These are phyloP conservation scores for Phaeosphaeriaceae sp. DNA, from an alignment of 2,329 filamentous ascomycete genomes.

Conservation along the genomic window DNA sequence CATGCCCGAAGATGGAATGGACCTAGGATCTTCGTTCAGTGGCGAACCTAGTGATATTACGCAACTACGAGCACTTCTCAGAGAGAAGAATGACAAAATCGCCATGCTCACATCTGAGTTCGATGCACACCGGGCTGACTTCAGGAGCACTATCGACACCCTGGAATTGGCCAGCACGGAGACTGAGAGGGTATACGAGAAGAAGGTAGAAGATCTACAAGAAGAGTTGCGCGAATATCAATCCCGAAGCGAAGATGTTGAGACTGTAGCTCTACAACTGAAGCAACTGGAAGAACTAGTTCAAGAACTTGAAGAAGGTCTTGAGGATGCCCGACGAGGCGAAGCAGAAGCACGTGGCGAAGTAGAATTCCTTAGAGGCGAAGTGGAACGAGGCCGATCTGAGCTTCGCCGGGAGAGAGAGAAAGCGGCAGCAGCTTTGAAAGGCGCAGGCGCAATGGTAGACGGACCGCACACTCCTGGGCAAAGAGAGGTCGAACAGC, in stretches of 20 bases:
- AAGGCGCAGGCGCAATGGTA: slow-evolving; percentile 57
- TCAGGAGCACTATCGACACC: slow-evolving; percentile 95
- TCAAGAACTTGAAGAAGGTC: slow-evolving; percentile 92
- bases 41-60: slow-evolving; percentile 67
- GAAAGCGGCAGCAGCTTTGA: slow-evolving; percentile 70
- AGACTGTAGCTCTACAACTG: slow-evolving; percentile 86
- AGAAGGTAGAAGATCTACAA: slow-evolving; percentile 84
- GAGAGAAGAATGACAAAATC: slow-evolving; percentile 98
- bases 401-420: slow-evolving; percentile 89
- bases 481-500: slow-evolving; percentile 84
- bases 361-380: slow-evolving; percentile 91
- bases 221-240: slow-evolving; percentile 83
- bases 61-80: slow-evolving; percentile 79
- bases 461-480: slow-evolving; percentile 50
- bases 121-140: slow-evolving; percentile 92
- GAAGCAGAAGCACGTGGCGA: slow-evolving; percentile 96
- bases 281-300: slow-evolving; percentile 96
- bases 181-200: slow-evolving; percentile 94
- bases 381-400: slow-evolving; percentile 88
- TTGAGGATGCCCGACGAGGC: slow-evolving; percentile 91
- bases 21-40: slow-evolving; percentile 54
- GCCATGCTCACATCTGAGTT: slow-evolving; percentile 92
- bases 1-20: slow-evolving; percentile 63
- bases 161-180: slow-evolving; percentile 94
- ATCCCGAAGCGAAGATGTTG: slow-evolving; percentile 84